These are phyloP conservation scores for Populus hybrid DNA, from an alignment of 441 rosid species.

Conservation along the genomic window DNA sequence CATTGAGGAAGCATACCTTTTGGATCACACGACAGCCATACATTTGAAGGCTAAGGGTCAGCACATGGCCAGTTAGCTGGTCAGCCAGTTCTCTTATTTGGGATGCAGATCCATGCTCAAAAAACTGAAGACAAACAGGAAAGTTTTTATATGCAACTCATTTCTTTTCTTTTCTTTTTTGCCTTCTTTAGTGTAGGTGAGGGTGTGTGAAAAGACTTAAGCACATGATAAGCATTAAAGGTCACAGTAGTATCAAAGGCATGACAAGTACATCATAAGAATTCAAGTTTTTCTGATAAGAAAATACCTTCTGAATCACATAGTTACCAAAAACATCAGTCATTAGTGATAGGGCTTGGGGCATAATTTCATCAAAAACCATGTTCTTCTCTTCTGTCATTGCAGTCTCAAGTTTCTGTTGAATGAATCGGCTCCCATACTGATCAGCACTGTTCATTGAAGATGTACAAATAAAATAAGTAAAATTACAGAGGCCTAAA, in stretches of 20 bases:
- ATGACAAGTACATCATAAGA: background rate
- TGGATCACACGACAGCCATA: constrained; percentile 89
- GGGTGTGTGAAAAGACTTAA: background rate
- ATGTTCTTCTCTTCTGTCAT: constrained; percentile 59
- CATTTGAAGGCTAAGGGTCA: constrained; percentile 82
- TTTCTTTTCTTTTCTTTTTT: background rate
- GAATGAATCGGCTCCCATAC: constrained; percentile 79
- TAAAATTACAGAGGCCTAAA: background rate
- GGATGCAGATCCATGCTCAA: constrained; percentile 70
- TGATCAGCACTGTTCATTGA: constrained; percentile 57
- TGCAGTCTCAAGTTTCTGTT: constrained; percentile 80
- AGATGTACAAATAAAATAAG: constrained; percentile 10
- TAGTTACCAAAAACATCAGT: constrained; percentile 87
- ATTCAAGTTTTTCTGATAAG: background rate
- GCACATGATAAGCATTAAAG: constrained; percentile 6
- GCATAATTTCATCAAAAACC: constrained; percentile 71
- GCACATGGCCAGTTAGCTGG: constrained; percentile 67
- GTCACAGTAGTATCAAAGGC: background rate
- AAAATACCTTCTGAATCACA: constrained; percentile 74
- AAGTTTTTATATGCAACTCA: constrained; percentile 1
- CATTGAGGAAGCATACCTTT: constrained; percentile 41
- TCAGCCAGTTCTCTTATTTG: constrained; percentile 71
- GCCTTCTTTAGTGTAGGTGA: background rate
- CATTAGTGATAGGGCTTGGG: constrained; percentile 66
- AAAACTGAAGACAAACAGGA: constrained; percentile 46